Conservation (phyloP, 2,329 filamentous ascomycete genomes). For the Botryosphaeria dothidea region DNA sequence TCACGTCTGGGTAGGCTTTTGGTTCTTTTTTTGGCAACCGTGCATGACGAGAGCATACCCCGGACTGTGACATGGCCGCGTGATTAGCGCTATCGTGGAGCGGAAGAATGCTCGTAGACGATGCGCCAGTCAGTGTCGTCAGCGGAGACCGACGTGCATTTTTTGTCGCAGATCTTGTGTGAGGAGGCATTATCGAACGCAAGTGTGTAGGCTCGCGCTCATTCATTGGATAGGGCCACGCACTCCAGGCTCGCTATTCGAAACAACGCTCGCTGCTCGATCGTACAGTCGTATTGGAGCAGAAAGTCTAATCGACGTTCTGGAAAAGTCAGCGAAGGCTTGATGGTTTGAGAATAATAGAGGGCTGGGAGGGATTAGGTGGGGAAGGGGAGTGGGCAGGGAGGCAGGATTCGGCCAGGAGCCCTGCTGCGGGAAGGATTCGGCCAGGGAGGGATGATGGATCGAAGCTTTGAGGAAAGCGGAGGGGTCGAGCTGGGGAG, state of each 20-base stretch:
- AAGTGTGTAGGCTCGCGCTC: neutral
- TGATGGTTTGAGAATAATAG: neutral
- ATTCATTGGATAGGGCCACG: neutral
- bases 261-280: neutral
- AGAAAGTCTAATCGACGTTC: neutral
- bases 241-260: neutral
- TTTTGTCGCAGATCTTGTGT: no score
- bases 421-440: conserved; percentile 16
- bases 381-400: neutral
- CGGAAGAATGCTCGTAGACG: no score
- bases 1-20: no score
- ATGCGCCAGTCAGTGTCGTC: no score
- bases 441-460: neutral
- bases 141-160: no score
- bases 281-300: neutral
- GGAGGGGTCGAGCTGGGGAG: neutral
- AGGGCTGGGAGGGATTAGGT: neutral
- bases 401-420: neutral
- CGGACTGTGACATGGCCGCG: no score
- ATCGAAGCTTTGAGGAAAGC: neutral
- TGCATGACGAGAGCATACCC: no score
- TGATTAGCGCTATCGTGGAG: no score
- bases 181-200: neutral
- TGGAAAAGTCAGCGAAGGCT: conserved; percentile 12
- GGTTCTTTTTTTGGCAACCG: no score